Percentiles rank a stretch among this genome's conserved stretches.
Evolutionary conservation across 768 basidiomycete genomes (phyloP).

Genomic region (Fistulinella prunicolor): DNA sequence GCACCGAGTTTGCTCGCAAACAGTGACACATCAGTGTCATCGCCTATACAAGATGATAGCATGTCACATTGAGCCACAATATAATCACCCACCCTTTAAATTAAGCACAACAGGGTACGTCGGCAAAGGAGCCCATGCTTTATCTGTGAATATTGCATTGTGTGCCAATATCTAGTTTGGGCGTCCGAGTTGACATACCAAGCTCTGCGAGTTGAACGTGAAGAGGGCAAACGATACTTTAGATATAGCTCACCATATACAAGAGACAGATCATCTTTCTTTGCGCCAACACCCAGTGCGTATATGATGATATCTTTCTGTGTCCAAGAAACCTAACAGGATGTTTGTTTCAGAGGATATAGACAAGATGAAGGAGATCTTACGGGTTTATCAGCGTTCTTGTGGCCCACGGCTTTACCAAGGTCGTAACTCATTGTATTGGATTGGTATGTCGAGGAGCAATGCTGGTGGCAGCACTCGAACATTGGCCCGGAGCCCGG

Average conservation of each 20-base stretch:
- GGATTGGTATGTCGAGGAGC: too few relatives aligned
- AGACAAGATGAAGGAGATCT: slow-evolving; percentile 15
- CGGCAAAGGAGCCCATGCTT: slow-evolving; percentile 71
- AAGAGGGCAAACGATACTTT: not conserved
- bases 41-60: slow-evolving; percentile 34
- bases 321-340: slow-evolving; percentile 72
- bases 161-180: not conserved
- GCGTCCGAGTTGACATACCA: slow-evolving; percentile 32
- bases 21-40: slow-evolving; percentile 62
- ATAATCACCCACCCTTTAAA: slow-evolving; percentile 52
- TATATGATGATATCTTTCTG: slow-evolving; percentile 79
- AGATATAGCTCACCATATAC: slow-evolving; percentile 57
- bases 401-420: slow-evolving; percentile 61
- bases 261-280: slow-evolving; percentile 63
- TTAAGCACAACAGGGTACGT: slow-evolving; percentile 81
- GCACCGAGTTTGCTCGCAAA: slow-evolving; percentile 50
- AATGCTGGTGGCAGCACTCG: too few relatives aligned
- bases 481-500: not conserved
- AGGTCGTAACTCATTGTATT: slow-evolving; percentile 54
- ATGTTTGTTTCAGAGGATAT: not conserved
- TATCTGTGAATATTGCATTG: slow-evolving; percentile 39
- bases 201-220: slow-evolving; percentile 40
- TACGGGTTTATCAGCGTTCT: slow-evolving; percentile 53
- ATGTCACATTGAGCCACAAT: not conserved
- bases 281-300: slow-evolving; percentile 79